Evolutionary conservation across 2,329 filamentous ascomycete species (phyloP).

Genomic region (Trichophyton schoenleinii): DNA sequence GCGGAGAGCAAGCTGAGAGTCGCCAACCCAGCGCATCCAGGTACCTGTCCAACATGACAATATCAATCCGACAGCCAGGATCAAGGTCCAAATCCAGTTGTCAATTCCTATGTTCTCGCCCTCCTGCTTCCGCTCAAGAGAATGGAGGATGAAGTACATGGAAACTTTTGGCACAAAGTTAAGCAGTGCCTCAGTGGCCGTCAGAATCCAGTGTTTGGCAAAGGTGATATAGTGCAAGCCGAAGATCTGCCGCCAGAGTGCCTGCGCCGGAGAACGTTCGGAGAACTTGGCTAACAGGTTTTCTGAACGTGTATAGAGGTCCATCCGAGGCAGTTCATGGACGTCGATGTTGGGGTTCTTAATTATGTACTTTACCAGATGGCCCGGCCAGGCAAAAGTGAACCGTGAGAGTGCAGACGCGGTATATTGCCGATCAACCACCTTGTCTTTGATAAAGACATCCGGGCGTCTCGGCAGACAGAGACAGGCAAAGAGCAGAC

Average conservation of each 20-base stretch:
- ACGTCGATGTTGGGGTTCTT: slow-evolving; percentile 1
- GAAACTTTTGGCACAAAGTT: slow-evolving; percentile 3
- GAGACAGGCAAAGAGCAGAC: background rate
- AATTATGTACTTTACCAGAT: slow-evolving; percentile 1
- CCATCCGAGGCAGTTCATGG: background rate
- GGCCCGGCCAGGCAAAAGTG: slow-evolving; percentile 1
- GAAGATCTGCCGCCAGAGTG: slow-evolving; percentile 1
- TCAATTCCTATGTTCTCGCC: background rate
- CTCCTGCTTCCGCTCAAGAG: slow-evolving; percentile 1
- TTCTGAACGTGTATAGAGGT: background rate
- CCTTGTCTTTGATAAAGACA: background rate
- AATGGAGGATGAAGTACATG: slow-evolving; percentile 2
- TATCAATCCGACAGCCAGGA: background rate
- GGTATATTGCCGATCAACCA: slow-evolving; percentile 5
- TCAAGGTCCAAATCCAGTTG: background rate
- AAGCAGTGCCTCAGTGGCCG: background rate
- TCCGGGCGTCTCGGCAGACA: slow-evolving; percentile 2
- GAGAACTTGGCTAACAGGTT: background rate
- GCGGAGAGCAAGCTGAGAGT: background rate
- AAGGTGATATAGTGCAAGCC: background rate
- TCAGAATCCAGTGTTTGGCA: background rate
- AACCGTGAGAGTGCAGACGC: background rate
- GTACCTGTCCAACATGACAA: background rate
- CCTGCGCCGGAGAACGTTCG: background rate
- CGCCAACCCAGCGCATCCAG: background rate